Evolutionary conservation across 1,284 basidiomycete genomes (phyloP).

Genomic region (Coniophora puteana): DNA sequence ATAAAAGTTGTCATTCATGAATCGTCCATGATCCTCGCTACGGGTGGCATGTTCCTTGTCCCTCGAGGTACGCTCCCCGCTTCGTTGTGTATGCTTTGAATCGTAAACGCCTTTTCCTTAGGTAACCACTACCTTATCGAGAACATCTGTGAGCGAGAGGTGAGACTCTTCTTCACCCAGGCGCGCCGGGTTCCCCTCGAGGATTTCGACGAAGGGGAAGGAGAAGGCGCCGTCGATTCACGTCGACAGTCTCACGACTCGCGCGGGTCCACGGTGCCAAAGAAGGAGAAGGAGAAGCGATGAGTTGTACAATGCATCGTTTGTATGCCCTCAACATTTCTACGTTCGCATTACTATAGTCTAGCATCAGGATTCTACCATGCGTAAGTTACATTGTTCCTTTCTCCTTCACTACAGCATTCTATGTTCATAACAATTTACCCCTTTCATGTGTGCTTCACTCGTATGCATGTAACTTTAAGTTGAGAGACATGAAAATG

Average conservation of each 20-base stretch:
- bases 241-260: constrained; percentile 22
- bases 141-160: constrained; percentile 81
- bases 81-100: constrained; percentile 2
- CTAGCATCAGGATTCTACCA: too few species aligned
- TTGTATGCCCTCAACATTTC: background rate
- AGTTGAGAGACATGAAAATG: too few species aligned
- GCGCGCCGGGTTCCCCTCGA: constrained; percentile 62
- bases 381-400: too few species aligned
- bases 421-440: too few species aligned
- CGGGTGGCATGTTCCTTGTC: constrained; percentile 87
- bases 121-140: constrained; percentile 91
- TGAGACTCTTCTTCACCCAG: constrained; percentile 91
- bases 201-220: constrained; percentile 12
- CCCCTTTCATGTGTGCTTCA: too few species aligned
- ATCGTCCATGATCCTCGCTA: constrained; percentile 72
- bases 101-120: constrained; percentile 25
- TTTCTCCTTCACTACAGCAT: too few species aligned
- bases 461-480: too few species aligned
- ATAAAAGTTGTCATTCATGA: constrained; percentile 84
- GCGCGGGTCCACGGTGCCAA: constrained; percentile 13
- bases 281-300: constrained; percentile 18
- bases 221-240: constrained; percentile 15
- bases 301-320: background rate
- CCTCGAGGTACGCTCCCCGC: constrained; percentile 68
- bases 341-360: constrained; percentile 1